Conservation (phyloP, 305 asterid genomes). For the Euphrasia arctica region DNA sequence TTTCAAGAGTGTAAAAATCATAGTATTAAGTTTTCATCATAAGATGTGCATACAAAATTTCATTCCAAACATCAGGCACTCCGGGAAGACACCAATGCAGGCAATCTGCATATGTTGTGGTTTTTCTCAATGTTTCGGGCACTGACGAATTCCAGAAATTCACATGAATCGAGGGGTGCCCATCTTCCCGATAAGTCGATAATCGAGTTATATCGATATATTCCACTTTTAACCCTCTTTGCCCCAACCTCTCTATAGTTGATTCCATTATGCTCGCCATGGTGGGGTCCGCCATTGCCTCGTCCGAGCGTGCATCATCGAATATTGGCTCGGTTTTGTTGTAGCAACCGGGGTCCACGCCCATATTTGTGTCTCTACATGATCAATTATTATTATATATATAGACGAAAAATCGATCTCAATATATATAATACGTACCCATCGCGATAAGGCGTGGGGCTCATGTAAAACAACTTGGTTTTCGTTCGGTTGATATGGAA, state of each 20-base stretch:
- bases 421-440: not conserved
- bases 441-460: constrained; percentile 35
- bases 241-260: constrained; percentile 33
- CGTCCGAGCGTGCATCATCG: constrained; percentile 34
- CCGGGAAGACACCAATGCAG: constrained; percentile 88
- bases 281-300: constrained; percentile 24
- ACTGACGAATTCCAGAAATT: constrained; percentile 28
- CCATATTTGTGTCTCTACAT: constrained; percentile 34
- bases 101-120: constrained; percentile 49
- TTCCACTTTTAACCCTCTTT: constrained; percentile 43
- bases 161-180: constrained; percentile 52
- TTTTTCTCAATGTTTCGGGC: constrained; percentile 27
- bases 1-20: too few species aligned
- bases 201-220: constrained; percentile 53
- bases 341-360: constrained; percentile 37
- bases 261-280: constrained; percentile 46
- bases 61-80: constrained; percentile 76
- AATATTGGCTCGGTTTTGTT: constrained; percentile 36
- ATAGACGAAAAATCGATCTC: not conserved
- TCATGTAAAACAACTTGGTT: constrained; percentile 53
- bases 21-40: constrained; percentile 17
- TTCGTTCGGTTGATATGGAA: constrained; percentile 53
- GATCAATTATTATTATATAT: too few species aligned
- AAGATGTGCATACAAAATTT: constrained; percentile 52
- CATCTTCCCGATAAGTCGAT: constrained; percentile 61